These are phyloP conservation scores for Myxozyma udenii DNA, from an alignment of 805 yeast genomes.

Conservation along the genomic window DNA sequence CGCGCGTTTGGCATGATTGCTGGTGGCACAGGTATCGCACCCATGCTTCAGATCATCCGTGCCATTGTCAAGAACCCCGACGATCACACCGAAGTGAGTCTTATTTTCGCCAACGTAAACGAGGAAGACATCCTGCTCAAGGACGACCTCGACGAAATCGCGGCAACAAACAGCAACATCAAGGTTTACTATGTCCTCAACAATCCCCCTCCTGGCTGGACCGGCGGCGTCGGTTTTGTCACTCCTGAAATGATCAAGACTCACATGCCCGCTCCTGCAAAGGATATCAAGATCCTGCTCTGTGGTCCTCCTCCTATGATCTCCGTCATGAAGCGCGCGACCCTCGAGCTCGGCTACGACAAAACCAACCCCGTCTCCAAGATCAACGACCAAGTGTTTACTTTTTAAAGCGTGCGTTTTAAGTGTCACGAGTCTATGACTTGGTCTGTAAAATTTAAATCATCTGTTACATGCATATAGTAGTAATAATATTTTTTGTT, in stretches of 20 bases:
- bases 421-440: too few species aligned
- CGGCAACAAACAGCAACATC: slow-evolving; percentile 69
- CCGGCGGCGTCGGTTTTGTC: slow-evolving; percentile 72
- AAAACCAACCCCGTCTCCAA: slow-evolving; percentile 88
- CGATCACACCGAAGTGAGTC: slow-evolving; percentile 83
- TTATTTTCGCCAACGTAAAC: slow-evolving; percentile 76
- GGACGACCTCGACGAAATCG: slow-evolving; percentile 69
- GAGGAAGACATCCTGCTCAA: slow-evolving; percentile 75
- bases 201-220: slow-evolving; percentile 62
- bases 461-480: too few species aligned
- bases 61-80: slow-evolving; percentile 72
- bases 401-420: too few species aligned
- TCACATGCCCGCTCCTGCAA: slow-evolving; percentile 58
- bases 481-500: too few species aligned
- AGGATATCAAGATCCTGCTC: slow-evolving; percentile 65
- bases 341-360: slow-evolving; percentile 65
- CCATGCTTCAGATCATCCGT: slow-evolving; percentile 75
- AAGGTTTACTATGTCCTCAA: slow-evolving; percentile 78
- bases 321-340: slow-evolving; percentile 75
- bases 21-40: slow-evolving; percentile 97
- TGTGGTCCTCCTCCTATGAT: slow-evolving; percentile 95
- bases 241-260: slow-evolving; percentile 87
- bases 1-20: slow-evolving; percentile 75
- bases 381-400: slow-evolving; percentile 85
- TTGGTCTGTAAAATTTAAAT: too few species aligned